phyloP scores from a whole-genome alignment of 805 yeast species.

The Candida glaebosa region DNA sequence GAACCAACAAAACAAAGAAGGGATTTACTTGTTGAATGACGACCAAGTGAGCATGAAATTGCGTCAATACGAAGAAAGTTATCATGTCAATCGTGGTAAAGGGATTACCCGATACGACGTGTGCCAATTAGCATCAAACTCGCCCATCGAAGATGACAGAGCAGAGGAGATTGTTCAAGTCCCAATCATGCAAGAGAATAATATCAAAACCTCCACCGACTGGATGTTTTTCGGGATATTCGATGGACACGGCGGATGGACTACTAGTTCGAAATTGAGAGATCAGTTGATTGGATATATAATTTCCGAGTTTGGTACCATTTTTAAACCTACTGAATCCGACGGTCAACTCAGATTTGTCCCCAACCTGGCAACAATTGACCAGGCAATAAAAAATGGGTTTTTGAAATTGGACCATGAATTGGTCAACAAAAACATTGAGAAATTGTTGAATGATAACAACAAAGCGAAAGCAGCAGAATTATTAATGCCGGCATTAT shows the following conservation, averaged over 20 bases:
- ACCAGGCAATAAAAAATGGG: constrained; percentile 76
- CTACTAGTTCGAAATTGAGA: constrained; percentile 81
- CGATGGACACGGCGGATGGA: constrained; percentile 98
- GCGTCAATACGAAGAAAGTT: constrained; percentile 76
- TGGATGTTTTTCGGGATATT: constrained; percentile 95
- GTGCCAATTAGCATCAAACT: constrained; percentile 84
- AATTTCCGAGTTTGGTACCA: constrained; percentile 68
- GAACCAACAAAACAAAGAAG: constrained; percentile 49
- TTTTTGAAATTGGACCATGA: constrained; percentile 83
- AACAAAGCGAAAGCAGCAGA: constrained; percentile 67
- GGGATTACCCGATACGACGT: constrained; percentile 89
- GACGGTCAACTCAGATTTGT: constrained; percentile 50
- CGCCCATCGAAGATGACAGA: constrained; percentile 93
- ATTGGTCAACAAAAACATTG: constrained; percentile 73
- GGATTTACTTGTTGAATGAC: constrained; percentile 55
- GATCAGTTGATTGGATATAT: constrained; percentile 76
- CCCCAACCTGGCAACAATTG: constrained; percentile 70
- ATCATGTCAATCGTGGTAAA: constrained; percentile 73
- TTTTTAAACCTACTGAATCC: constrained; percentile 48
- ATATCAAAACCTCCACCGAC: constrained; percentile 52
- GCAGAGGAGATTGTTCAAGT: constrained; percentile 77
- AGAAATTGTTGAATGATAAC: constrained; percentile 64
- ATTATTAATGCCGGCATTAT: constrained; percentile 83
- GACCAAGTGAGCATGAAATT: constrained; percentile 69
- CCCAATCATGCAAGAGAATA: constrained; percentile 61